Evolutionary conservation across 768 basidiomycete species (phyloP).

Genomic region (Russula sp.): DNA sequence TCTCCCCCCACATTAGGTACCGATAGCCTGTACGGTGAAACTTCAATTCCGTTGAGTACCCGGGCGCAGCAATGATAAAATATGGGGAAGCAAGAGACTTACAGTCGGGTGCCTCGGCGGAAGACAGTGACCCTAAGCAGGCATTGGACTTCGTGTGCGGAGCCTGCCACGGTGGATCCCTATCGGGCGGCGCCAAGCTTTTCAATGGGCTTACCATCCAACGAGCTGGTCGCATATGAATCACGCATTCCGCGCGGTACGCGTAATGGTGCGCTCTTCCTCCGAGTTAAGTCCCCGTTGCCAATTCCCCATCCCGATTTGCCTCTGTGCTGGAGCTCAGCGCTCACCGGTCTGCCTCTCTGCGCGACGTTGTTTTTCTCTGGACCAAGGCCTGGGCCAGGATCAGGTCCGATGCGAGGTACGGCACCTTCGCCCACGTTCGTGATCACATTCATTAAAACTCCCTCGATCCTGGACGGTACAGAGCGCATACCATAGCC

Average conservation of each 20-base stretch:
- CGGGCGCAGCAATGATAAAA: neutral
- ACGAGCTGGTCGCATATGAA: slow-evolving; percentile 46
- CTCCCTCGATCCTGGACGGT: slow-evolving; percentile 8
- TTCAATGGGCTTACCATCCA: slow-evolving; percentile 47
- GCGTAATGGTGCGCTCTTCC: slow-evolving; percentile 32
- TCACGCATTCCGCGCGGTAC: slow-evolving; percentile 33
- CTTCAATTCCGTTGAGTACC: neutral
- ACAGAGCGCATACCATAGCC: slow-evolving; percentile 14
- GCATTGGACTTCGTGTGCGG: slow-evolving; percentile 52
- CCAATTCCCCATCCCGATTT: slow-evolving; percentile 17
- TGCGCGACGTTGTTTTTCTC: neutral
- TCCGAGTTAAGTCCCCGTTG: neutral
- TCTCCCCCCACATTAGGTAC: slow-evolving; percentile 47
- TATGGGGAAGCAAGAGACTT: slow-evolving; percentile 29
- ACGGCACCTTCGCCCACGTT: neutral
- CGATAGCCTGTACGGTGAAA: slow-evolving; percentile 33
- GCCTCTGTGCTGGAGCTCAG: slow-evolving; percentile 7
- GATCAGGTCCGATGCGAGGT: neutral
- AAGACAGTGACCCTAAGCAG: slow-evolving; percentile 36
- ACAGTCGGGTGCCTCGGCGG: slow-evolving; percentile 44
- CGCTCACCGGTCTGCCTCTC: slow-evolving; percentile 9
- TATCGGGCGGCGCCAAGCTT: slow-evolving; percentile 38
- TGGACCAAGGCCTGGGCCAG: neutral
- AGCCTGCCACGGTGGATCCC: slow-evolving; percentile 50
- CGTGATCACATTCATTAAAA: neutral